Evolutionary conservation across 1,284 basidiomycete species (phyloP).

Genomic region (Stygiomarasmius scandens): DNA sequence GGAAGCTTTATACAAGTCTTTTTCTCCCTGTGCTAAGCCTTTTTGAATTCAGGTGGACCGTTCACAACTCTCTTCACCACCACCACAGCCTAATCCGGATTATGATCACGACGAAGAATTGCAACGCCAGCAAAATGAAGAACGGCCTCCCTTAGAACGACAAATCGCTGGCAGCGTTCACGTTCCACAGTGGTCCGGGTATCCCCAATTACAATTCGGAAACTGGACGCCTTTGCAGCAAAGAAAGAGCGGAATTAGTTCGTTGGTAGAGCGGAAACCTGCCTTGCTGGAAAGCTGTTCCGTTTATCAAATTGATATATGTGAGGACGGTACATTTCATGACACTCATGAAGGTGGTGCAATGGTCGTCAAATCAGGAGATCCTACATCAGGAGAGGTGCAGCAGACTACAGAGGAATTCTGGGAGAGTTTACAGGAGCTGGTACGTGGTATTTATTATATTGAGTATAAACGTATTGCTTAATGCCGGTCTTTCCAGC

Average conservation of each 20-base stretch:
- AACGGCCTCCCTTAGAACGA: background rate
- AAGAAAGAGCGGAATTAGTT: slow-evolving; percentile 41
- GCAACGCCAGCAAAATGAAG: background rate
- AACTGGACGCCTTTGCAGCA: slow-evolving; percentile 58
- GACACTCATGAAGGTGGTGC: background rate
- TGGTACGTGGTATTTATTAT: background rate
- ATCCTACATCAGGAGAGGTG: background rate
- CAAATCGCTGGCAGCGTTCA: too few species aligned
- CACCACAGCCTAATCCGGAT: slow-evolving; percentile 4
- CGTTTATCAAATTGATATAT: slow-evolving; percentile 46
- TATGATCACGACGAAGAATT: background rate
- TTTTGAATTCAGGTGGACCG: slow-evolving; percentile 4
- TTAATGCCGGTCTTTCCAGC: slow-evolving; percentile 23
- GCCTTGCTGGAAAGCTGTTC: slow-evolving; percentile 27
- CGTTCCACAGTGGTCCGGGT: slow-evolving; percentile 50
- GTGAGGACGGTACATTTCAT: slow-evolving; percentile 11
- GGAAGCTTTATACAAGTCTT: background rate
- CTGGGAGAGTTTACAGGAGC: slow-evolving; percentile 38
- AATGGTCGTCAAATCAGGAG: slow-evolving; percentile 3
- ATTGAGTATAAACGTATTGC: background rate
- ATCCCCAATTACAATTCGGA: slow-evolving; percentile 52
- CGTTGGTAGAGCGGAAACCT: slow-evolving; percentile 30
- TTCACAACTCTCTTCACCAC: slow-evolving; percentile 6
- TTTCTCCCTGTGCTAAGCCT: slow-evolving; percentile 18
- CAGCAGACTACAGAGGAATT: slow-evolving; percentile 27